These are phyloP conservation scores for Tolypocladium capitatum DNA, from an alignment of 2,329 filamentous ascomycete species.

Conservation along the genomic window DNA sequence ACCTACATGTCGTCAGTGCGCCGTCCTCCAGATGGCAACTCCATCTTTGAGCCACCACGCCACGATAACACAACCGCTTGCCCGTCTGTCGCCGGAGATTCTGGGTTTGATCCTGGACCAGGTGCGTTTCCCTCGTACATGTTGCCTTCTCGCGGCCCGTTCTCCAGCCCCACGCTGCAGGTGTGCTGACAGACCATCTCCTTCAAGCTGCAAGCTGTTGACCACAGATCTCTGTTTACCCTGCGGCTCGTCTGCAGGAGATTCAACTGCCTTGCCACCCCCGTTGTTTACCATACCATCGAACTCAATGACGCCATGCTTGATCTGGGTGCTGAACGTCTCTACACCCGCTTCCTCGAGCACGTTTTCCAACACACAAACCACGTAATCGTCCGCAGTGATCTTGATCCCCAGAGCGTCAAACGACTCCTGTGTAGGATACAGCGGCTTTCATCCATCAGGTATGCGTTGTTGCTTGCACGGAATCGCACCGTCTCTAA, in stretches of 20 bases:
- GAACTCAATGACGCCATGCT: constrained; percentile 24
- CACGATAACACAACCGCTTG: neutral
- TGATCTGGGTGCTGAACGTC: constrained; percentile 16
- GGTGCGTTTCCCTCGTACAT: neutral
- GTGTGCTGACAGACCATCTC: neutral
- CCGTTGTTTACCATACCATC: constrained; percentile 27
- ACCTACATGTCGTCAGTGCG: neutral
- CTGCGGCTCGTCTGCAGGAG: constrained; percentile 1
- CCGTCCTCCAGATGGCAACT: neutral
- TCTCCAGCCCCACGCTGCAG: neutral
- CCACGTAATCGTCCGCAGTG: constrained; percentile 25
- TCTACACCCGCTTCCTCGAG: constrained; percentile 18
- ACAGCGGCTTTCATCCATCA: constrained; percentile 23
- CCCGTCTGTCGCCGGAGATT: neutral
- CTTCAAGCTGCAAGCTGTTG: neutral
- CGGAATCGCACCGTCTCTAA: neutral
- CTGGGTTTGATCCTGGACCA: neutral
- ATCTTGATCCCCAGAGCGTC: constrained; percentile 24
- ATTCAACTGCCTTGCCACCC: constrained; percentile 19
- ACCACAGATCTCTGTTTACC: neutral
- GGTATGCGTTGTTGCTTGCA: constrained; percentile 15
- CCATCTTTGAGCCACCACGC: neutral
- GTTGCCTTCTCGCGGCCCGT: neutral
- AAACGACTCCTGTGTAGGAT: constrained; percentile 21
- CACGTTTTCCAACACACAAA: constrained; percentile 25